Evolutionary conservation across 306 rosid species (phyloP), one percentile per base, ranked within the genome.

Genomic region (Trifolium repens): DNA sequence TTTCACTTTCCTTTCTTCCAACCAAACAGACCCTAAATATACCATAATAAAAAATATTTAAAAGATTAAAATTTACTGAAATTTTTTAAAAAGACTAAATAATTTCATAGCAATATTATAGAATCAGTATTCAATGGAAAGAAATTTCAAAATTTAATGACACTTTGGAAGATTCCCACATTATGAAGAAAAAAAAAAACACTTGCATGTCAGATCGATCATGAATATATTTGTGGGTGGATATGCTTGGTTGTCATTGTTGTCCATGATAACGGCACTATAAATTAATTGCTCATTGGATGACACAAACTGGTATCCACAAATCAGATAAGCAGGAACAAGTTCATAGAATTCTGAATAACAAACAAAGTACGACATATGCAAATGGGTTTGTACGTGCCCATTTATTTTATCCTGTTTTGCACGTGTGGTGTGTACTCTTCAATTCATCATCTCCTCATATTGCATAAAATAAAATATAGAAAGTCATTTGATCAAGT

Each of bases 281-380:
- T 61, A 61, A 30, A 61, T 61, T 5, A 44, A 69, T 75, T 1
- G 61, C 50, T 79, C 8, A 57, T 32, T 76, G 46, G 50, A 63
- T 16, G 39, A 26, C 16, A 27, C 1, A 59, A 12, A 57, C 10
- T 73, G 30, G 32, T 16, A 69, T 71, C 57, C 53, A 59, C 46
- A 75, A 39, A 68, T 73, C 44, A 69, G 76, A 79, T 75, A 79
- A 71, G 76, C 30, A 61, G 13, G 74, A 72, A 76, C 71, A 77
- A 73, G 22, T 84, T 84, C 82, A 77, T 68, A 42, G 87, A 73
- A 84, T 77, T 80, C 30, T 10, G 72, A 77, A 55, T 55, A 80
- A 77, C 71, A 77, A 68, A 73, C 84, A 73, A 67, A 80, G 26
- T 76, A 76, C 73, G 66, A 60, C 79, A 72, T 26, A 62, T 24